Evolutionary conservation across 2,329 filamentous ascomycete species (phyloP), one percentile per base, ranked within the genome.

Genomic region (Shiraia bambusicola): DNA sequence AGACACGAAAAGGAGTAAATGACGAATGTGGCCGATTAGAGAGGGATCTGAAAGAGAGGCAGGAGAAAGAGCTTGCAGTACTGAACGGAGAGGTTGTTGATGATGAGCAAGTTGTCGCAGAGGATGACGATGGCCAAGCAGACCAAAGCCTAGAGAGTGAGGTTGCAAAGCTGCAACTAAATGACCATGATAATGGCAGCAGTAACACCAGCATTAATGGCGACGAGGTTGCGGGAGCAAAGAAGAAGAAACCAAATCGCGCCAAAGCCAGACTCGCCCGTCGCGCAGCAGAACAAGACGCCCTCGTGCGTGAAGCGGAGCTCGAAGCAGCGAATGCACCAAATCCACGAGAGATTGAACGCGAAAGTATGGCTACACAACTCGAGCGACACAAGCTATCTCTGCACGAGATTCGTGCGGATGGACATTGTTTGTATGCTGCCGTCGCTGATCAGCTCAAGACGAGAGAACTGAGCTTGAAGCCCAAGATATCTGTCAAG

Each of bases 381-480:
- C 86, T 96, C 65, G 71, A 75, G 39, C 72, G 76, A 31, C 72
- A 85, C 42, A 76, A 76, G 0, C 76, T 97, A 12, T 74, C 73
- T 14, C 88, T 96, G 72, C 80, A 87, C 56, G 83, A 88, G 44
- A 90, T 98, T 42, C 80, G 80, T 28, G 89, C 93, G 0, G 92
- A 98, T 69, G 93, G 93, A 0, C 93, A 98, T 71, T 98, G 93
- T 65, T 74, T 98, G 12, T 98, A 97, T 71, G 87, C 89, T 12
- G 90, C 93, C 0, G 79, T 97, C 36, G 91, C 92, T 17, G 88
- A 93, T 66, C 90, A 95, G 69, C 76, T 96, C 38, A 72, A 71
- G 39, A 73, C 78, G 39, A 48, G 50, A n/a, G 58, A 52, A 1
- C 29, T 71, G 19, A 57, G 52, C 0, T 36, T 71, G 31, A 49